phyloP scores from a whole-genome alignment of 129 eudicot genomes.

The Heracleum sosnowskyi region DNA sequence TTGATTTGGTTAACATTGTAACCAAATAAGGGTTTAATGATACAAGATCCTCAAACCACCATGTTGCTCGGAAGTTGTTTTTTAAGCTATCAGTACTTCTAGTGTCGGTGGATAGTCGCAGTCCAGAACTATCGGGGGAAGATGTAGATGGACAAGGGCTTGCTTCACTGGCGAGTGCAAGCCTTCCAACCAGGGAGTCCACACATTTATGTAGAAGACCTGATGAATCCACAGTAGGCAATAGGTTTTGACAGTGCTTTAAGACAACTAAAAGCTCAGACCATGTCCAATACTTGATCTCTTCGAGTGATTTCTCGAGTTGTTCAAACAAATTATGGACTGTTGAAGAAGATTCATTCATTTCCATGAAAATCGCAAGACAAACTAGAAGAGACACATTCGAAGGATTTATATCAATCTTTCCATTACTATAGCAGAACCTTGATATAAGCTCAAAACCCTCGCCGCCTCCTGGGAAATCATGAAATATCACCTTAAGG shows the following conservation, averaged over 20 bases:
- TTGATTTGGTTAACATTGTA: constrained; percentile 26
- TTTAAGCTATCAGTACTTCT: constrained; percentile 74
- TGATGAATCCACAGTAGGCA: constrained; percentile 22
- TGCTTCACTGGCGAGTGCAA: constrained; percentile 49
- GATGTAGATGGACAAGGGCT: constrained; percentile 66
- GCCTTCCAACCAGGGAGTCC: constrained; percentile 47
- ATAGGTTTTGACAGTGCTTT: constrained; percentile 37
- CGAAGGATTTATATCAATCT: constrained; percentile 35
- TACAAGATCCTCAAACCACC: constrained; percentile 87
- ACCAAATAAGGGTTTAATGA: constrained; percentile 28
- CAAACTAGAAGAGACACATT: constrained; percentile 36
- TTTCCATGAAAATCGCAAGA: constrained; percentile 64
- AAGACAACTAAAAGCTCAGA: constrained; percentile 53
- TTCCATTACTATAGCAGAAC: constrained; percentile 77
- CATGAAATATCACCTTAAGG: constrained; percentile 67
- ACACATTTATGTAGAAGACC: constrained; percentile 35
- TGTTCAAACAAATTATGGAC: constrained; percentile 45
- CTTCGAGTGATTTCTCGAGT: constrained; percentile 50
- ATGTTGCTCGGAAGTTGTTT: constrained; percentile 39
- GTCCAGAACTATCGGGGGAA: constrained; percentile 64
- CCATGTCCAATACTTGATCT: constrained; percentile 72
- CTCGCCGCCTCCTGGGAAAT: constrained; percentile 80
- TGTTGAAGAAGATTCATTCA: constrained; percentile 43
- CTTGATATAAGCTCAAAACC: constrained; percentile 74
- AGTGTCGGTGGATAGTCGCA: constrained; percentile 64